Evolutionary conservation across 176 grass and related monocot genomes (phyloP), one percentile per base, ranked within the genome.

Genomic region (Aegilops sharonensis): DNA sequence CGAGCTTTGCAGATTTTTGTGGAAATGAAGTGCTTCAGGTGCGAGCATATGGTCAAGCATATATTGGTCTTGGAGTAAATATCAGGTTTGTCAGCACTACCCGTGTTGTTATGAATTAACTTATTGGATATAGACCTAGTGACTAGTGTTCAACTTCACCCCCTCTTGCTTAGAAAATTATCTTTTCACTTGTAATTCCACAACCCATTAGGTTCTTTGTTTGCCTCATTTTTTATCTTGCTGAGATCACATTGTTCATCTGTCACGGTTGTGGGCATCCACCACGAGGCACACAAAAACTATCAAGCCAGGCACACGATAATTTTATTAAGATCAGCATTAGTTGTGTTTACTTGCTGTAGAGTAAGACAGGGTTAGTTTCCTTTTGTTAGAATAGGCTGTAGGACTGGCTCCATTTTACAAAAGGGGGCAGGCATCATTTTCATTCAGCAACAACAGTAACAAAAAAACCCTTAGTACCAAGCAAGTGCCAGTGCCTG

Each of bases 21-120:
- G 84, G 90, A 42, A 91, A 99, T 84, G 97, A 99, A 88, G 87
- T 99, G 87, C 92, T 99, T 81, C 90, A 93, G 88, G 94, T 96
- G 78, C 91, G 97, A 87, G 90, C 97, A 79, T 99, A 92, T 94
- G 94, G 97, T 32, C 86, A 90, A 61, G 90, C 92, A 3, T 99
- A 94, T 88, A 88, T 99, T 78, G 89, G 80, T 72, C 94, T 99
- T 83, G 97, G 92, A 88, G 86, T 99, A 85, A 93, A 99, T 89
- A 96, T 96, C 82, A 99, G 97, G 94, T 99, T 69, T 45, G 72
- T 88, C 36, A 67, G 18, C 62, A 64, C 64, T 81, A 87, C 2
- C 68, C 45, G 71, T 25, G 5, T 62, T 76, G 54, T 37, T 62
- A 71, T 78, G 36, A 70, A 62, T 23, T 68, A 69, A 68, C 29